Percentiles rank a stretch among this genome's conserved stretches.
Conservation (phyloP, 202 grass and related monocot species). For the Schoenoplectus tabernaemontani region DNA sequence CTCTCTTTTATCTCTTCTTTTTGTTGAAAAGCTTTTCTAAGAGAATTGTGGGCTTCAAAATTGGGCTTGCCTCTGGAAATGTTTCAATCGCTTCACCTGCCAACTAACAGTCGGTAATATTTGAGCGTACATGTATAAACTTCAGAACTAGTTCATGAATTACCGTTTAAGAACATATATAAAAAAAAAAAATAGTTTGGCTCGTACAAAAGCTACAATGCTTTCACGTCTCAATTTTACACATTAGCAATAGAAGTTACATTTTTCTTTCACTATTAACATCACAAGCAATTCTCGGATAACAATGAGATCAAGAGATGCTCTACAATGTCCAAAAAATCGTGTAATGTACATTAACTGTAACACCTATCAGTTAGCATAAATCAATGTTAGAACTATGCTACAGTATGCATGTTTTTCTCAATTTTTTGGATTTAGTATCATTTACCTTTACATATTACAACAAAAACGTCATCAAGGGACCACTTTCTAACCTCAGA, state of each 20-base stretch:
- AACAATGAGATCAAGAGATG: background rate
- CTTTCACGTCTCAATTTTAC: background rate
- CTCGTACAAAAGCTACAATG: background rate
- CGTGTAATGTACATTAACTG: conserved; percentile 1
- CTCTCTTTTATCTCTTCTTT: background rate
- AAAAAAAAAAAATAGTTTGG: background rate
- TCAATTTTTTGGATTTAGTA: conserved; percentile 3
- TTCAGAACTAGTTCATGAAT: background rate
- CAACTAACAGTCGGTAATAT: background rate
- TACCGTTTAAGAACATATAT: background rate
- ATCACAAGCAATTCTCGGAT: background rate
- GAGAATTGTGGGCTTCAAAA: background rate
- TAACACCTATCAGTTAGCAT: conserved; percentile 31
- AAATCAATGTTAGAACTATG: conserved; percentile 24
- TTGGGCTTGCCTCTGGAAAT: background rate
- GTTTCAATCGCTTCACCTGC: background rate
- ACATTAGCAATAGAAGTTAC: background rate
- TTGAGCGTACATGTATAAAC: background rate
- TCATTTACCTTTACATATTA: conserved; percentile 75
- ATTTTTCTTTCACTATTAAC: background rate
- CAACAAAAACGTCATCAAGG: conserved; percentile 90
- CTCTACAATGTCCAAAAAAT: background rate
- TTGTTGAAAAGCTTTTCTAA: background rate
- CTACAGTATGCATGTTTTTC: conserved; percentile 33
- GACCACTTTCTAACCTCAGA: conserved; percentile 75